Conservation (phyloP, 2,329 filamentous ascomycete species). For the Diaporthe vaccinii region DNA sequence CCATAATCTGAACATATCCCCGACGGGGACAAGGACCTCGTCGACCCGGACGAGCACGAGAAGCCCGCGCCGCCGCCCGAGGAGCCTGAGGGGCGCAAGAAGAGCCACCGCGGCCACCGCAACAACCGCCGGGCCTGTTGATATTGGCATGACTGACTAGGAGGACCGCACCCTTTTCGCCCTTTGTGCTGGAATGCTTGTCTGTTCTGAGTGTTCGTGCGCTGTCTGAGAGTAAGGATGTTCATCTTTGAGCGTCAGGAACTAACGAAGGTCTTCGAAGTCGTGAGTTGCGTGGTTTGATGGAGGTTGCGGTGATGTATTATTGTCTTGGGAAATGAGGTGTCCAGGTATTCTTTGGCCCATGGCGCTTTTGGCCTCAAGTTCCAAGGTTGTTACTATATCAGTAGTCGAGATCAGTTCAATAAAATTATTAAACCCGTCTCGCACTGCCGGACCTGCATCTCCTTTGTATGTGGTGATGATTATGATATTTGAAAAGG, state of each 20-base stretch:
- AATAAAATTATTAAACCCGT: background rate
- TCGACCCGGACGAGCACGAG: background rate
- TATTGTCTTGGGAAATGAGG: background rate
- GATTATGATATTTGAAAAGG: background rate
- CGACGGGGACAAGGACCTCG: background rate
- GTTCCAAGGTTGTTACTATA: background rate
- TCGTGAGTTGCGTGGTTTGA: background rate
- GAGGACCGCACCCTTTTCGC: too few relatives aligned
- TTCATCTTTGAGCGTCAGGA: background rate
- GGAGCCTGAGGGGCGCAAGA: background rate
- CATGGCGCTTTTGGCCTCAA: background rate
- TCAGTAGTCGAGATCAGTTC: background rate
- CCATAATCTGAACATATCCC: background rate
- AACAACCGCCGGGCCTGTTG: too few relatives aligned
- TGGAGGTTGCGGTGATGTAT: background rate
- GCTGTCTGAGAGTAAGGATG: too few relatives aligned
- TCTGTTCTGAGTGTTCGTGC: background rate
- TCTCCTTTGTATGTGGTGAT: background rate
- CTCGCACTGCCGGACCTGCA: background rate
- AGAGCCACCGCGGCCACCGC: background rate
- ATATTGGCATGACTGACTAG: background rate
- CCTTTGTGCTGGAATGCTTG: too few relatives aligned
- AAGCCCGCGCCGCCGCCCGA: too few relatives aligned
- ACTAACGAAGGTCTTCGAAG: background rate
- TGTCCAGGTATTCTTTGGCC: background rate